Evolutionary conservation across 768 basidiomycete genomes (phyloP).

Genomic region (Chlorophyllum brunneum): DNA sequence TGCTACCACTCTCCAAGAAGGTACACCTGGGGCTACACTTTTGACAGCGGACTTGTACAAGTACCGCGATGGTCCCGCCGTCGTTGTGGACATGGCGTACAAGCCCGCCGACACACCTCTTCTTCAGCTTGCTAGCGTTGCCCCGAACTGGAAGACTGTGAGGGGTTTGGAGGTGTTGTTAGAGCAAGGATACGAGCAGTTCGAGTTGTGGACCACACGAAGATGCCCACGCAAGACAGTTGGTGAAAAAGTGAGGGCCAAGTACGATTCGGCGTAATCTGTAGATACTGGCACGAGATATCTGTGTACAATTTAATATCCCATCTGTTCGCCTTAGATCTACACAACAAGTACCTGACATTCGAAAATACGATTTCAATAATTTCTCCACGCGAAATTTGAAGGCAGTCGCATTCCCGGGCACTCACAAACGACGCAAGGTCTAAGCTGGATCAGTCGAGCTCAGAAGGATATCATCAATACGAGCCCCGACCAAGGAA

Average conservation of each 20-base stretch:
- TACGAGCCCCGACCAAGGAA: too few species aligned
- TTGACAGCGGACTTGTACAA: slow-evolving; percentile 58
- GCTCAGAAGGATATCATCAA: too few species aligned
- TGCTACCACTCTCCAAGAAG: slow-evolving; percentile 39
- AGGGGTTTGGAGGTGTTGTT: slow-evolving; percentile 81
- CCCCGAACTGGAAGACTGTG: slow-evolving; percentile 62
- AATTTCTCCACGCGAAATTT: too few species aligned
- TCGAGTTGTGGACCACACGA: slow-evolving; percentile 77
- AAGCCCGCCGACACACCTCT: slow-evolving; percentile 84
- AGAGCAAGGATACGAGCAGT: slow-evolving; percentile 87
- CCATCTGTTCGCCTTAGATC: not conserved
- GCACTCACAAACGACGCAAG: too few species aligned
- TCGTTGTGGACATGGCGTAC: slow-evolving; percentile 94
- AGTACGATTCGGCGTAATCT: slow-evolving; percentile 28
- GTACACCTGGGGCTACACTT: slow-evolving; percentile 32
- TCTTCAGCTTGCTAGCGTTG: slow-evolving; percentile 55
- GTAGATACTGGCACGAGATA: not conserved
- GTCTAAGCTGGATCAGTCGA: too few species aligned
- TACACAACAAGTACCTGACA: too few species aligned
- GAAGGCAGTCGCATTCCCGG: too few species aligned
- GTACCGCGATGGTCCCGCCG: slow-evolving; percentile 44
- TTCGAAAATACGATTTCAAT: too few species aligned
- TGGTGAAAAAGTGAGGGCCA: slow-evolving; percentile 43
- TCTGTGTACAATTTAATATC: not conserved
- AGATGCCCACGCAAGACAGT: slow-evolving; percentile 46